phyloP scores from a whole-genome alignment of 2,329 filamentous ascomycete genomes.

The Onygenales sp. region DNA sequence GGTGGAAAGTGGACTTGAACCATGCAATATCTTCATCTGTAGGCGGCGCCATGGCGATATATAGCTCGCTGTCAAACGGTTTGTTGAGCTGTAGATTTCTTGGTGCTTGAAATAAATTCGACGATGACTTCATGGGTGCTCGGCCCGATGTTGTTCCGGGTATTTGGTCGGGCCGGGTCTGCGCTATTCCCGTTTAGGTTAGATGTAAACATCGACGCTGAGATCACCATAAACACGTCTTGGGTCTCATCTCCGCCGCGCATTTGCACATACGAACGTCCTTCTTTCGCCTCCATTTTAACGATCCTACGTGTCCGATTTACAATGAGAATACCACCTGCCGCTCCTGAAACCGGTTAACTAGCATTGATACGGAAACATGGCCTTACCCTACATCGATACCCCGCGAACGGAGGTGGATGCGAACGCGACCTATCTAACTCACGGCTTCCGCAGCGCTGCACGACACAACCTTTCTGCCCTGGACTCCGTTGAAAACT shows the following conservation, averaged over 20 bases:
- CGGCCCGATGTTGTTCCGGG: constrained; percentile 5
- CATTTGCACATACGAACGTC: background rate
- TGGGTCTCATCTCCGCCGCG: constrained; percentile 4
- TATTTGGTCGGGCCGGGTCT: background rate
- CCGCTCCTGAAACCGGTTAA: background rate
- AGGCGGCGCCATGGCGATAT: constrained; percentile 29
- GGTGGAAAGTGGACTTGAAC: constrained; percentile 56
- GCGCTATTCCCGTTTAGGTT: constrained; percentile 24
- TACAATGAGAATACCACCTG: background rate
- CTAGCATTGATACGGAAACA: constrained; percentile 26
- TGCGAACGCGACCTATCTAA: constrained; percentile 75
- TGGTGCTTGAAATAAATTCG: background rate
- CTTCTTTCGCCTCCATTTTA: background rate
- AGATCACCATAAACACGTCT: constrained; percentile 21
- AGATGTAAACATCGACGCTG: constrained; percentile 32
- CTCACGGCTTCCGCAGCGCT: constrained; percentile 50
- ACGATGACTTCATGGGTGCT: constrained; percentile 24
- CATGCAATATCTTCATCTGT: constrained; percentile 52
- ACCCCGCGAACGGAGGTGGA: constrained; percentile 72
- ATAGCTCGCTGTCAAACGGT: constrained; percentile 1
- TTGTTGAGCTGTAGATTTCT: constrained; percentile 6
- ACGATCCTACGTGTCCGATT: background rate
- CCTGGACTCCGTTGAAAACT: constrained; percentile 78
- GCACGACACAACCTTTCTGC: constrained; percentile 31
- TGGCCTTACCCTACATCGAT: constrained; percentile 64